Base-by-base conservation (phyloP, 1,139 yeast genomes). In the Torulaspora globosa region DNA sequence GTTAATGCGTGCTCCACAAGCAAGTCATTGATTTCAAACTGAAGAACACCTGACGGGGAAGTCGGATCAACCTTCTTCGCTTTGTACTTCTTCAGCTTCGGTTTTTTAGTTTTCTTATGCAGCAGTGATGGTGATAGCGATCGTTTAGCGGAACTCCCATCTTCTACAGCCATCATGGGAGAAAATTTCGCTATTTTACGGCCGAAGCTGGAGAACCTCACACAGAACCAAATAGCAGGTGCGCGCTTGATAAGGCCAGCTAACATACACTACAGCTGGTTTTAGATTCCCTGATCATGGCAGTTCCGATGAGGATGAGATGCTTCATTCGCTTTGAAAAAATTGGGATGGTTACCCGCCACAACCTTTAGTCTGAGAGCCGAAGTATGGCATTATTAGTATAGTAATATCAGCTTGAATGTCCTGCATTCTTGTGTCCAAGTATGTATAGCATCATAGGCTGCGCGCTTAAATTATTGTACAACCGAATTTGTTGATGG, bases 31-130 rank as follows among this genome's bases (percentile, higher is more conserved):
- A 92, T 85, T 63, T 92, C 97, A 53, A 71, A 72, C 50, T 80
- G 78, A 40, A 92, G 72, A 3, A 88, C 86, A 3, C 97, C 97
- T 41, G 81, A 70, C 10, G 96, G 88, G 1, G 94, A 76, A 0
- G 95, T 85, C 11, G 84, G 75, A 48, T 90, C 97, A 9, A 76
- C 75, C 8, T 73, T 75, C 56, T 82, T 82, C 19, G 76, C 72
- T 63, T 78, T 82, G 63, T 80, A 80, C 71, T 74, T 68, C 58
- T 72, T 62, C 46, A 63, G 60, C 62, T 72, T 71, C 38, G 62
- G 57, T 49, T 68, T 73, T 59, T 63, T 65, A n/a, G 43, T 38
- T 36, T 41, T 41, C 30, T 36, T 42, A 26, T 46, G 37, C 32
- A 30, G 28, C 18, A 39, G 36, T 26, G 42, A 26, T 8, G 36